Base-by-base conservation (phyloP, 148 eudicot species). In the Rhododendron simsii region DNA sequence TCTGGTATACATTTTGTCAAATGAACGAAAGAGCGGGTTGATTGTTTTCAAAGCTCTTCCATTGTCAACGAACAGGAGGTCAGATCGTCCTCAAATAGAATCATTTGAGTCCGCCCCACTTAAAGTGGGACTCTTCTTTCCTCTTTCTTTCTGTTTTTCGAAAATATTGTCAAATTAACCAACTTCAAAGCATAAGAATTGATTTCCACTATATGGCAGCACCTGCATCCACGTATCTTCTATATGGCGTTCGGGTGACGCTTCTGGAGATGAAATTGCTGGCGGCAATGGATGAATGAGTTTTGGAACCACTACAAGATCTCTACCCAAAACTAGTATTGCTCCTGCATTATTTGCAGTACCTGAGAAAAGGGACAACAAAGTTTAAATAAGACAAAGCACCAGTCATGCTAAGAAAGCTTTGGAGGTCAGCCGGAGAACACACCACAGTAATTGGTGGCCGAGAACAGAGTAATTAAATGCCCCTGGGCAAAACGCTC, bases 221-320 rank as follows among this genome's bases (percentile, higher is more conserved):
- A 97, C 98, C 98, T 97, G 99, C 99, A 97, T 97, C 99, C 99
- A 97, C 30, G 99, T 97, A 84, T 95, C 98, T 82, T 97, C 99
- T 87, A 94, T 90, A 83, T 94, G 98, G 20, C 91, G 95, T 80
- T 97, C 98, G n/a, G 99, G 98, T 18, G 99, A 97, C 12, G 93
- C 89, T 88, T 95, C 98, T 5, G 98, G 94, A 5, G 98, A 97
- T 69, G 96, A 83, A 83, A 93, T 84, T 87, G 98, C 98, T 11
- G 99, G 99, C 45, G 99, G 99, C 90, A 97, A 90, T 59, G 99
- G 99, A 88, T 97, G 99, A 84, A 97, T 97, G 41, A 97, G 95
- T 86, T 97, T 97, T 44, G 99, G 99, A 82, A 97, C 99, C 77
- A 97, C 99, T 21, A 97, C 99, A 83, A 97, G 95, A 90, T 95